These are phyloP conservation scores for Geosmithia putterillii DNA, from an alignment of 2,329 filamentous ascomycete genomes.

Conservation along the genomic window DNA sequence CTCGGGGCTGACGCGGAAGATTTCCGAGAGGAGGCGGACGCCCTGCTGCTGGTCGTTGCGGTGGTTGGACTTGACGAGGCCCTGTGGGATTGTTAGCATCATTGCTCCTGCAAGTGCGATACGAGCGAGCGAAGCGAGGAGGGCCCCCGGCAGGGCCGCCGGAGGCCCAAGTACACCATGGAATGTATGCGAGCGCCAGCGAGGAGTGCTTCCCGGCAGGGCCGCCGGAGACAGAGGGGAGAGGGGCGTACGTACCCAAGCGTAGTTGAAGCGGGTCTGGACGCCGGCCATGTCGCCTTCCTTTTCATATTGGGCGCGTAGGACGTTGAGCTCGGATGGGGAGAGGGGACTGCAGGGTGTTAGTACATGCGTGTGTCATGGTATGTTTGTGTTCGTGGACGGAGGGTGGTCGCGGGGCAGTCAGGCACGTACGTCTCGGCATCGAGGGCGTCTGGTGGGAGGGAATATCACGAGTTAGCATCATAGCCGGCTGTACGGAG, in stretches of 20 bases:
- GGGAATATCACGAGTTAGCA: constrained; percentile 2
- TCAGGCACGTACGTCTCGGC: constrained; percentile 85
- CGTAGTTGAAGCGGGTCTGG: constrained; percentile 99
- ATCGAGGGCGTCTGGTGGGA: constrained; percentile 72
- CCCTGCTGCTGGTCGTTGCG: constrained; percentile 87
- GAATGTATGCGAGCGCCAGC: too few relatives aligned
- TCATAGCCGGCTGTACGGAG: constrained; percentile 5
- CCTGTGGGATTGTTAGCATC: constrained; percentile 34
- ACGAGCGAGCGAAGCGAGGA: too few relatives aligned
- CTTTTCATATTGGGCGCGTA: constrained; percentile 91
- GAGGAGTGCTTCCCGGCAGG: too few relatives aligned
- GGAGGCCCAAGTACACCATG: too few relatives aligned
- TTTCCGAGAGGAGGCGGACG: constrained; percentile 86
- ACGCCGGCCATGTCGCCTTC: constrained; percentile 94
- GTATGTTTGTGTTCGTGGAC: too few relatives aligned
- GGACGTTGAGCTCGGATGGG: constrained; percentile 80
- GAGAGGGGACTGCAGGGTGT: constrained; percentile 59
- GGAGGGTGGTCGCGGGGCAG: too few relatives aligned
- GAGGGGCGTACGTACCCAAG: constrained; percentile 57
- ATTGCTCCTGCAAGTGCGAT: background rate
- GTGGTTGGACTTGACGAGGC: constrained; percentile 82
- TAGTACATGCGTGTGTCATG: background rate
- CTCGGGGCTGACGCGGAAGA: constrained; percentile 88
- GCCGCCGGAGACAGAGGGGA: background rate
- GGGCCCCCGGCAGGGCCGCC: too few relatives aligned